Evolutionary conservation across 148 eudicot genomes (phyloP).

Genomic region (Silene uniflora): DNA sequence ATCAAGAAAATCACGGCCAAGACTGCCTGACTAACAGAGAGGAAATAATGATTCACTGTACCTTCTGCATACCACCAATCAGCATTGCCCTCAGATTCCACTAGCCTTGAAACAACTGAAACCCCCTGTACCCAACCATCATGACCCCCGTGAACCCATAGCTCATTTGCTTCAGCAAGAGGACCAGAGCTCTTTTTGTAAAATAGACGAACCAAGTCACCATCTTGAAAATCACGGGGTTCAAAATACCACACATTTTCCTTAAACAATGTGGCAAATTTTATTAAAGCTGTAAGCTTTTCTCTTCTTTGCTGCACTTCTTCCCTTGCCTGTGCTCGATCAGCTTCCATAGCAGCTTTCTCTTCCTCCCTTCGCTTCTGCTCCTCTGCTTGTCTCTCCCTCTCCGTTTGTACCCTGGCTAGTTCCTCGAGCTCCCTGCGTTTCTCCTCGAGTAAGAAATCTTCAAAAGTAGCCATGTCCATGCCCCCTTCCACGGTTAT

Average conservation of each 20-base stretch:
- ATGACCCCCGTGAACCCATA: conserved; percentile 96
- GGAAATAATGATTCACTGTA: conserved; percentile 25
- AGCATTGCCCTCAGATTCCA: conserved; percentile 49
- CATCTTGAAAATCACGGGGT: conserved; percentile 59
- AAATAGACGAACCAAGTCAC: conserved; percentile 56
- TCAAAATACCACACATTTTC: conserved; percentile 68
- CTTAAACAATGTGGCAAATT: conserved; percentile 39
- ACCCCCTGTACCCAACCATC: conserved; percentile 78
- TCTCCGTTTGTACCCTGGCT: conserved; percentile 69
- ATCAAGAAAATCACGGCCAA: not conserved
- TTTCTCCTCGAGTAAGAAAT: conserved; percentile 92
- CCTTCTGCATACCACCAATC: conserved; percentile 95
- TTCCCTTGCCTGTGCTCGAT: conserved; percentile 70
- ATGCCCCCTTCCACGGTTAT: conserved; percentile 74
- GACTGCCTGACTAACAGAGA: not conserved
- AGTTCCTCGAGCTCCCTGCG: conserved; percentile 69
- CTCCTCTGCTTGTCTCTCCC: conserved; percentile 71
- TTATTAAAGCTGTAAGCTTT: conserved; percentile 42
- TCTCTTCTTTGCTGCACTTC: conserved; percentile 54
- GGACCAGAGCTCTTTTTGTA: conserved; percentile 84
- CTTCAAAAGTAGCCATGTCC: conserved; percentile 61
- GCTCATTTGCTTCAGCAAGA: conserved; percentile 63
- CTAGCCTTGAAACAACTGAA: conserved; percentile 63
- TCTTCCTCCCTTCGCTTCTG: conserved; percentile 67
- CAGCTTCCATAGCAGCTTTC: conserved; percentile 72